Conservation (phyloP, 345 rosid species). For the Populus alba region DNA sequence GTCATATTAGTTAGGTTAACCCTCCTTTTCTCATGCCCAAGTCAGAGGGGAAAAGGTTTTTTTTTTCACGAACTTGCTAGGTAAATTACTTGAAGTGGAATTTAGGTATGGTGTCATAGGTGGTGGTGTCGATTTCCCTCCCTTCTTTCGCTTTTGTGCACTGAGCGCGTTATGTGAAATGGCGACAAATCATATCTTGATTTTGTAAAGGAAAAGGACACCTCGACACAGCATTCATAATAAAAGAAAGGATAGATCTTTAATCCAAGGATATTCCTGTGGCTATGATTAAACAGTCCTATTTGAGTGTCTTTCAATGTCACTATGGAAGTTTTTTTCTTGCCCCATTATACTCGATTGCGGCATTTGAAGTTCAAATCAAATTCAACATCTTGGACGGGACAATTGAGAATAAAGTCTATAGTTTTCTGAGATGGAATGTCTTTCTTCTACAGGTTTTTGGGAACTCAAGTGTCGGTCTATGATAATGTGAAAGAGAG, state of each 20-base stretch:
- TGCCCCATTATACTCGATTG: background rate
- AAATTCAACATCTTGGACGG: background rate
- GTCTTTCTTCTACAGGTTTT: background rate
- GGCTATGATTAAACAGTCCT: background rate
- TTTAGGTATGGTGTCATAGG: background rate
- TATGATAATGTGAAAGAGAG: background rate
- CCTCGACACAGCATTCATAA: background rate
- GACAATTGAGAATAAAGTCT: background rate
- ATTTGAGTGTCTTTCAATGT: background rate
- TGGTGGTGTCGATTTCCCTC: background rate
- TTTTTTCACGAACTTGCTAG: background rate
- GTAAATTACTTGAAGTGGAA: background rate
- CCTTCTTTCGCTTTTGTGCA: background rate
- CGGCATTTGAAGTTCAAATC: background rate
- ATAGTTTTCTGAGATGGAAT: background rate
- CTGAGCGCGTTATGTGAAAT: background rate
- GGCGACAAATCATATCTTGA: slow-evolving; percentile 24
- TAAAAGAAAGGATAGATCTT: background rate
- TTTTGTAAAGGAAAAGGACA: background rate
- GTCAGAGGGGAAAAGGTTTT: background rate
- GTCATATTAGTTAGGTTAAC: slow-evolving; percentile 5
- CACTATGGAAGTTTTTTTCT: background rate
- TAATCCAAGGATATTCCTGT: background rate
- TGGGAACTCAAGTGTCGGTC: background rate
- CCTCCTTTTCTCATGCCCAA: background rate